A percentile compares a stretch with the other conserved stretches of the same genome.
Evolutionary conservation across 208 protist species (phyloP).

Genomic region (Vickermania spadyakhi): DNA sequence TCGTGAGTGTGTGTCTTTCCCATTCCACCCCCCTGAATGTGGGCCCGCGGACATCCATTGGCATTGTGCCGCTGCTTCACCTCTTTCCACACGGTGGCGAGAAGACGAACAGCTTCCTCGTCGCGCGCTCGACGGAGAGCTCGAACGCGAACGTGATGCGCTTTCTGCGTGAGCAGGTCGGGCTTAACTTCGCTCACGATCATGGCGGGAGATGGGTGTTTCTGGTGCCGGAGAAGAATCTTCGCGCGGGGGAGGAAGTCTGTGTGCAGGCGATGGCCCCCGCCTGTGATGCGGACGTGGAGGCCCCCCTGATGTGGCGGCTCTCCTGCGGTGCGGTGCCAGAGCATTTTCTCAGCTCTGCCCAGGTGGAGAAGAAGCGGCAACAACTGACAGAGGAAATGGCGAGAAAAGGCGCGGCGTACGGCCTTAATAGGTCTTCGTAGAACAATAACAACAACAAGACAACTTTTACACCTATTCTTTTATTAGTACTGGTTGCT

Average conservation of each 20-base stretch:
- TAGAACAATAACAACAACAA: too few relatives aligned
- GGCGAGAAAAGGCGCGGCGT: constrained; percentile 30
- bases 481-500: too few relatives aligned
- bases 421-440: too few relatives aligned
- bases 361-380: constrained; percentile 35
- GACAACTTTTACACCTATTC: too few relatives aligned
- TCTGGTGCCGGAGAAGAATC: constrained; percentile 38
- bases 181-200: constrained; percentile 39
- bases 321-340: constrained; percentile 70
- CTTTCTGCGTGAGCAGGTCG: constrained; percentile 40
- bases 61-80: constrained; percentile 81
- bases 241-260: constrained; percentile 67
- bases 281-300: constrained; percentile 70
- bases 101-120: constrained; percentile 54
- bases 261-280: constrained; percentile 80
- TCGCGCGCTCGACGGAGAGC: constrained; percentile 36
- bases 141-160: constrained; percentile 33
- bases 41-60: constrained; percentile 55
- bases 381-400: constrained; percentile 31
- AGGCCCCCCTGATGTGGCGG: constrained; percentile 81
- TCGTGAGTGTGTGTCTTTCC: constrained; percentile 75
- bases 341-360: constrained; percentile 44
- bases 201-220: constrained; percentile 63
- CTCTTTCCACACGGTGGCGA: constrained; percentile 78
- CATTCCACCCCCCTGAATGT: constrained; percentile 80